Conservation (phyloP, 148 eudicot species). For the Tetragonia tetragonoides region DNA sequence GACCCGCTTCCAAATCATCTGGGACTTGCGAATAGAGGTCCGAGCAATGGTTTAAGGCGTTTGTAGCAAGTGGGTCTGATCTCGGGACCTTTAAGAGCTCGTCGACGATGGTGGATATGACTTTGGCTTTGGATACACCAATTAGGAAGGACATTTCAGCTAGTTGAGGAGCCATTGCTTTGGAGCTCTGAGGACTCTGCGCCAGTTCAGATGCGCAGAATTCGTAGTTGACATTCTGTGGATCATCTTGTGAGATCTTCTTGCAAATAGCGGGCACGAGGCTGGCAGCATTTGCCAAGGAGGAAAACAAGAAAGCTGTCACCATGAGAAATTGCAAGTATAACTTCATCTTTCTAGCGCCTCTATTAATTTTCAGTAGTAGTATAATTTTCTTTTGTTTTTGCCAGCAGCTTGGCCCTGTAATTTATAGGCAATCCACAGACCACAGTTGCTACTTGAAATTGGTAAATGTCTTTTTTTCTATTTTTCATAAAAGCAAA, state of each 20-base stretch:
- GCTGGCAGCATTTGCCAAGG: neutral
- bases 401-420: neutral
- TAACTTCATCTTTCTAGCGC: neutral
- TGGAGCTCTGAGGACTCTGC: conserved; percentile 13
- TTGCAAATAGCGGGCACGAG: conserved; percentile 14
- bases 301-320: neutral
- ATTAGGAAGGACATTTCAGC: conserved; percentile 11
- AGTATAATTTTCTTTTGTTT: neutral
- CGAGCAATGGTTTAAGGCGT: neutral
- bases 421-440: too few relatives aligned
- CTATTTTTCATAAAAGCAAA: too few relatives aligned
- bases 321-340: neutral
- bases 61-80: neutral
- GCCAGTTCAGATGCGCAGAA: conserved; percentile 5
- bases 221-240: neutral
- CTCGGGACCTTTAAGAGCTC: neutral
- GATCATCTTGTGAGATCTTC: conserved; percentile 3
- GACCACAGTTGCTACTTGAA: too few relatives aligned
- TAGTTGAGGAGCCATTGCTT: conserved; percentile 11
- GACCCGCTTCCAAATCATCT: conserved; percentile 2
- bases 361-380: neutral
- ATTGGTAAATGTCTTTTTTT: too few relatives aligned
- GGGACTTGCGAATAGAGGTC: neutral
- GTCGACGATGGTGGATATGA: neutral
- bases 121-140: conserved; percentile 8